Percentiles rank a stretch among this genome's conserved stretches.
Conservation (phyloP, 495 filamentous ascomycete species). For the Trichoderma asperelloides region DNA sequence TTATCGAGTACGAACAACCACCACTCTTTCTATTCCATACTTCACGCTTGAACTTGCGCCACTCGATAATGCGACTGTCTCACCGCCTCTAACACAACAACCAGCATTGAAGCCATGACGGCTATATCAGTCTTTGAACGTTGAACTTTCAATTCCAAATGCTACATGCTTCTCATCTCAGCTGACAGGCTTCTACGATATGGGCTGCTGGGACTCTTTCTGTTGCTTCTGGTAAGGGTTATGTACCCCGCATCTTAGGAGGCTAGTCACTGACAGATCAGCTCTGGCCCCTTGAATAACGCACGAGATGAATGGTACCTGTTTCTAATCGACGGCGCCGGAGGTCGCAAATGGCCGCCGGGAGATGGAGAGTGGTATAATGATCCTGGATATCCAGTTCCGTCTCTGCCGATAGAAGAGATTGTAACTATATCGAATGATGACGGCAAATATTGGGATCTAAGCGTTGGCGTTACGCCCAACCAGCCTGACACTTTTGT, state of each 20-base stretch:
- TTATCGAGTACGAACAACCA: no score
- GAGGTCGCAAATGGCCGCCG: neutral
- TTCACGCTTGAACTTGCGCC: no score
- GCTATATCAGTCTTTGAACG: no score
- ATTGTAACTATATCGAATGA: neutral
- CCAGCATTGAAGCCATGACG: no score
- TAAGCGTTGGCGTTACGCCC: neutral
- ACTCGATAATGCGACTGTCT: no score
- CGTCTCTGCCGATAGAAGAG: neutral
- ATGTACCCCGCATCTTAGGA: neutral
- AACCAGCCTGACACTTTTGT: neutral
- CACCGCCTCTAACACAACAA: no score
- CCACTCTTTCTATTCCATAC: no score
- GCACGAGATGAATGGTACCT: neutral
- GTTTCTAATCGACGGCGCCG: neutral
- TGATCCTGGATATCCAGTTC: neutral
- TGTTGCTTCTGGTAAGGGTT: neutral
- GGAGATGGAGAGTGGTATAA: neutral
- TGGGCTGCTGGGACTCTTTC: slow-evolving; percentile 4
- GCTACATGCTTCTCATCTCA: neutral
- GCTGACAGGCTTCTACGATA: neutral
- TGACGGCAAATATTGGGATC: neutral
- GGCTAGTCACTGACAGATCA: neutral
- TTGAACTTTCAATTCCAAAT: neutral
- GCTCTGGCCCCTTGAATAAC: neutral